Evolutionary conservation across 2,329 filamentous ascomycete genomes (phyloP).

Genomic region (Endothia cerciana): DNA sequence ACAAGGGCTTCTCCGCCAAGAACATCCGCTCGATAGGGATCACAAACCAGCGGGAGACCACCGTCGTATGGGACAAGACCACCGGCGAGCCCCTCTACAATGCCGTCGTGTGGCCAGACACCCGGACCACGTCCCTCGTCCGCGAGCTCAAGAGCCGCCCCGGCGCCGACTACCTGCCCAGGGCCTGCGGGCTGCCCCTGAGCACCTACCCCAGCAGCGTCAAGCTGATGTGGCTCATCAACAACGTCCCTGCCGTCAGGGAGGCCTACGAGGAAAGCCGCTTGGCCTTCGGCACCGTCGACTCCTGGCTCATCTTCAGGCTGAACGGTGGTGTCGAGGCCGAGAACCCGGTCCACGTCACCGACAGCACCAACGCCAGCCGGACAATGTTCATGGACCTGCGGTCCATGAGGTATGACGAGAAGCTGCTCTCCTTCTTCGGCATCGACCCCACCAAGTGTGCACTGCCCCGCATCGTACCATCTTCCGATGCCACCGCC

Average conservation of each 20-base stretch:
- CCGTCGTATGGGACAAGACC: slow-evolving; percentile 79
- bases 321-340: slow-evolving; percentile 74
- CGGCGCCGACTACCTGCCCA: slow-evolving; percentile 69
- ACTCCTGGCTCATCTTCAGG: slow-evolving; percentile 85
- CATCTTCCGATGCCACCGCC: slow-evolving; percentile 73
- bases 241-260: slow-evolving; percentile 70
- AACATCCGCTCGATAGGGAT: slow-evolving; percentile 81
- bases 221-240: slow-evolving; percentile 82
- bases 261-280: slow-evolving; percentile 76
- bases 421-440: slow-evolving; percentile 78
- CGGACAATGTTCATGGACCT: slow-evolving; percentile 96
- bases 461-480: slow-evolving; percentile 79
- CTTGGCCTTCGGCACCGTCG: slow-evolving; percentile 84
- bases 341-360: slow-evolving; percentile 69
- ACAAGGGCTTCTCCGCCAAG: slow-evolving; percentile 67
- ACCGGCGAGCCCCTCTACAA: slow-evolving; percentile 83
- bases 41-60: slow-evolving; percentile 90
- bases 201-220: slow-evolving; percentile 88
- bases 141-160: slow-evolving; percentile 72
- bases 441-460: slow-evolving; percentile 70
- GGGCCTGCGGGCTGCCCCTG: slow-evolving; percentile 78
- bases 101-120: slow-evolving; percentile 90
- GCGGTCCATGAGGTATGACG: slow-evolving; percentile 77
- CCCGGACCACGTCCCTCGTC: slow-evolving; percentile 72
- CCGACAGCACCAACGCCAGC: slow-evolving; percentile 85